Evolutionary conservation across 192 early-diverging fungal genomes (phyloP), one percentile per base, ranked within the genome.

Genomic region (Gigaspora rosea): DNA sequence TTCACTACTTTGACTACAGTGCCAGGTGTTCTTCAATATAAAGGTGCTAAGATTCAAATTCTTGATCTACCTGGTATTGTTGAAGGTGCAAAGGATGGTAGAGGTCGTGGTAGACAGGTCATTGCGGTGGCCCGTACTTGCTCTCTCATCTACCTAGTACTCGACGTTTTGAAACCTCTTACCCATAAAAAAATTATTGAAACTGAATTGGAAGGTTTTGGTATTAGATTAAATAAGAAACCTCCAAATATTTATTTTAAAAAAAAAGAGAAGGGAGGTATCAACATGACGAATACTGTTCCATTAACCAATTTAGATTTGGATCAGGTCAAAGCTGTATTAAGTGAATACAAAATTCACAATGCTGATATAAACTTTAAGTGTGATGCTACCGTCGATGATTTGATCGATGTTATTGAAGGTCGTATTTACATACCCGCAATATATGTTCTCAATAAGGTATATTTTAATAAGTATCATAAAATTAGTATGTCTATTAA

Each of bases 1-100:
- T 99, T 99, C 87, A 99, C 97, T 68, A 99, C 97, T n/a, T 86
- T 99, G 63, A 97, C 97, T 18, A 98, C 96, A 10, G 95, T 99
- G 18, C 97, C 97, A n/a, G 97, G 97, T 81, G 90, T 97, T 27
- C 80, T 93, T 66, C 92, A 96, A 77, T 97, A 97, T 83, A 97
- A 97, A 84, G 97, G 96, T 68, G 97, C 97, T 8, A 98, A 99
- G 83, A 90, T 99, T 83, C 97, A 99, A 87, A 96, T 99, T 82
- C 90, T 99, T 47, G 97, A 99, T 94, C 18, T 99, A 81, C 96
- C 96, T 4, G 96, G 96, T 67, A 97, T 98, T 85, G 97, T 98
- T 66, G 95, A 97, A 85, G 97, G 96, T 75, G 97, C 97, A 62
- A 97, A 97, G 88, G 96, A 99, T 83, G 97, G 97, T 78, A 97